These are phyloP conservation scores for Lepiota brunneoincarnata DNA, from an alignment of 768 basidiomycete genomes.

Conservation along the genomic window DNA sequence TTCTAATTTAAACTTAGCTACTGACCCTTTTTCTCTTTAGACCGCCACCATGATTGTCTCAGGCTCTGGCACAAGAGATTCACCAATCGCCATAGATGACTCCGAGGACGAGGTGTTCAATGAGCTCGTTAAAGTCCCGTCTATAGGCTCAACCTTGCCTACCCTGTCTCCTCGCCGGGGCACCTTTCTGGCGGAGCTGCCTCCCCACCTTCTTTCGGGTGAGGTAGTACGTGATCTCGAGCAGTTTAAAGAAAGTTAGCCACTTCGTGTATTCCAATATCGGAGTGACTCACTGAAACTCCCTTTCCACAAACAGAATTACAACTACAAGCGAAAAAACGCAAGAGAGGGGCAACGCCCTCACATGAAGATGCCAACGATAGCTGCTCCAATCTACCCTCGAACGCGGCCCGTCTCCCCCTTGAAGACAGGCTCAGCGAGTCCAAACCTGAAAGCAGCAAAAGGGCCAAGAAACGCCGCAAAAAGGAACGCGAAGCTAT, in stretches of 20 bases:
- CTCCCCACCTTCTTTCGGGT: background rate
- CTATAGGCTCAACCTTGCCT: background rate
- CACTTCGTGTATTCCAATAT: background rate
- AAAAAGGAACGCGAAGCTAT: too few relatives aligned
- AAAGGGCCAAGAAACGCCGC: too few relatives aligned
- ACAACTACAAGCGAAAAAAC: conserved; percentile 16
- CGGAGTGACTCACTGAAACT: background rate
- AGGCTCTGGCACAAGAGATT: conserved; percentile 30
- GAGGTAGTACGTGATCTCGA: background rate
- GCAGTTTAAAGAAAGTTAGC: conserved; percentile 10
- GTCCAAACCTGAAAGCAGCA: too few relatives aligned
- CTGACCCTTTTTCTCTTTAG: conserved; percentile 14
- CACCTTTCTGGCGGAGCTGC: conserved; percentile 3
- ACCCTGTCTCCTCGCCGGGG: conserved; percentile 9
- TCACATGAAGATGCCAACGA: conserved; percentile 11
- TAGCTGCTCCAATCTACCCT: conserved; percentile 11
- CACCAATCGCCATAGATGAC: conserved; percentile 37
- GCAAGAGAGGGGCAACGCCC: conserved; percentile 18
- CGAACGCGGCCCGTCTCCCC: too few relatives aligned
- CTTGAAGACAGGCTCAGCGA: too few relatives aligned
- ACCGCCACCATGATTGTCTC: conserved; percentile 16
- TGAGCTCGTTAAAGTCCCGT: conserved; percentile 22
- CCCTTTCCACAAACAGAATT: background rate
- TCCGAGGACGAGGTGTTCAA: conserved; percentile 38
- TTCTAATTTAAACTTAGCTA: conserved; percentile 8